Base-by-base conservation (phyloP, 176 grass and related monocot genomes). In the Carex myosuroides region DNA sequence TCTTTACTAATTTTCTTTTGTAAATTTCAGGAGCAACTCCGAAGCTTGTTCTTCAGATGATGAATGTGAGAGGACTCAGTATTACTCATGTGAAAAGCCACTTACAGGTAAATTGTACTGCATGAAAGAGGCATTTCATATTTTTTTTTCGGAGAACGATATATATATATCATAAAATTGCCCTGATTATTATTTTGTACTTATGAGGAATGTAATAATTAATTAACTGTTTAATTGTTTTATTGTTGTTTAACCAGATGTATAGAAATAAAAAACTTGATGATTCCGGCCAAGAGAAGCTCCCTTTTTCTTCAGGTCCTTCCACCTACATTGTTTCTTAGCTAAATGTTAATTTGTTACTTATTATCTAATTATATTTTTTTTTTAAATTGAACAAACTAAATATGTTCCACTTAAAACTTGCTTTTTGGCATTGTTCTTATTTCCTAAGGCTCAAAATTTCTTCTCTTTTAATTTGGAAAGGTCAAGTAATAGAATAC, bases 31-130 rank as follows among this genome's bases (percentile, higher is more conserved):
- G 95, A 76, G 95, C 95, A 35, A 98, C 95, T 24, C 95, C 95
- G 72, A 98, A 98, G 84, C 67, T 98, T 35, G 92, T 98, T 62
- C 95, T 94, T 91, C 90, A 98, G 89, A 91, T 94, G 92, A 98
- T 98, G 95, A 98, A 98, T 80, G 92, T 94, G 78, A 91, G 95
- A 79, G 95, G 95, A 18, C 89, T 98, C 46, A 98, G 87, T 81
- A 98, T 98, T 83, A 92, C 92, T 84, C 95, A 98, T 94, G 95
- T 98, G 14, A 98, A 98, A 89, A 98, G 95, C 83, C 95, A 98
- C n/a, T 82, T 98, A 75, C 95, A 98, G 95, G 95, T 98, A 86
- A 85, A 59, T 16, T 81, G 35, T 42, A 53, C 32, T 37, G 14
- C 13, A 57, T 11, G n/a, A 8, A 46, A 41, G 6, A 14, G 21